Evolutionary conservation across 495 filamentous ascomycete species (phyloP).

Genomic region (Xylaria grammica): DNA sequence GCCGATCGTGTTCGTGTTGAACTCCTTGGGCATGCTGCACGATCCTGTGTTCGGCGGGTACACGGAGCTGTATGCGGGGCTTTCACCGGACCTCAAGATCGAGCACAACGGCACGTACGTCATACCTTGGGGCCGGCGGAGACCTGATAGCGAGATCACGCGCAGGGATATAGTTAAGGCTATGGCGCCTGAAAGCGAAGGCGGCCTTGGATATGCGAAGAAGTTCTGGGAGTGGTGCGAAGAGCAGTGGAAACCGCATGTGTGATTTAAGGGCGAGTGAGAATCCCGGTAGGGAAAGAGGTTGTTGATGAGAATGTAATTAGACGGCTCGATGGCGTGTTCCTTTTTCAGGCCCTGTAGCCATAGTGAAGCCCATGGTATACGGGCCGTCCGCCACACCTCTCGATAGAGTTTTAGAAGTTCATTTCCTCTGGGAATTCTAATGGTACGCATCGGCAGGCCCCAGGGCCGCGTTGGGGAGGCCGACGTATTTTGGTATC

Average conservation of each 20-base stretch:
- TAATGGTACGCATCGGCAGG: no score
- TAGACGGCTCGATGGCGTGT: background rate
- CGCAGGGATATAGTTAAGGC: conserved; percentile 43
- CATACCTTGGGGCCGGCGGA: conserved; percentile 45
- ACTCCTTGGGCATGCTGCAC: conserved; percentile 24
- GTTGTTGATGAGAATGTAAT: background rate
- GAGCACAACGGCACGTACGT: conserved; percentile 37
- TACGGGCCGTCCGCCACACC: no score
- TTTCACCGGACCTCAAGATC: conserved; percentile 44
- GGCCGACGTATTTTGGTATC: background rate
- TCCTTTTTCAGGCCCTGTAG: no score
- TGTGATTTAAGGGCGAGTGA: no score
- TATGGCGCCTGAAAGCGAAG: conserved; percentile 35
- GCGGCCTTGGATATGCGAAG: conserved; percentile 27
- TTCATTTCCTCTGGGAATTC: no score
- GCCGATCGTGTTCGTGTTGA: conserved; percentile 25
- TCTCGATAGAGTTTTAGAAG: no score
- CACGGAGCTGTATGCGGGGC: conserved; percentile 47
- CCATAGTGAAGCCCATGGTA: no score
- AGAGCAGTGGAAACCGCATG: conserved; percentile 30
- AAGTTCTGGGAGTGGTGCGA: conserved; percentile 46
- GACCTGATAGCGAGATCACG: conserved; percentile 6
- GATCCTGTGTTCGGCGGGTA: conserved; percentile 43
- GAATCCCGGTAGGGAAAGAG: no score
- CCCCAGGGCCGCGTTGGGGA: background rate